Base-by-base conservation (phyloP, 176 grass and related monocot genomes). In the Avena eriantha region DNA sequence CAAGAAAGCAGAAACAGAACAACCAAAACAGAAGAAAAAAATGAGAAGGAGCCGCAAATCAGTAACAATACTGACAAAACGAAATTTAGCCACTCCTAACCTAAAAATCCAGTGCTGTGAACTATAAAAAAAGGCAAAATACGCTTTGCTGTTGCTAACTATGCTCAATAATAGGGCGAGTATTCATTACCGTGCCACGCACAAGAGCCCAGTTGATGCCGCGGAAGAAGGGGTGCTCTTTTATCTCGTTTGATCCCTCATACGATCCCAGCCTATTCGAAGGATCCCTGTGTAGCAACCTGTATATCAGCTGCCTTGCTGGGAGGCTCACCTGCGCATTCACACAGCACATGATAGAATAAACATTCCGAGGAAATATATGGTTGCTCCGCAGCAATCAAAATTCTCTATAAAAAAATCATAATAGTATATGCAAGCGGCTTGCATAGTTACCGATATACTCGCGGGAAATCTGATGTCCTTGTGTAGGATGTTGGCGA, bases 131-230 rank as follows among this genome's bases (percentile, higher is more conserved):
- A 29, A 29, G 29, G 29, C 29, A 29, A 29, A 1, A 2, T 29
- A 29, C 29, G 29, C 29, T 29, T 29, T 29, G 29, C 29, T 29
- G 29, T 29, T 29, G 29, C 29, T 70, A 41, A 41, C 45, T 45
- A 45, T 51, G 23, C 16, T 19, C 11, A 26, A 7, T 53, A 41
- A 41, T 41, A 41, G 16, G 22, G 48, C 4, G 39, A 23, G 24
- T 12, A 19, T 76, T 48, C 26, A n/a, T 68, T 86, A 96, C 94
- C 88, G 22, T 97, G 78, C 82, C 77, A 0, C 92, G 96, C 21
- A 98, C 86, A 63, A 98, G 93, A 86, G 96, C 88, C 96, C 93
- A 98, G 46, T 94, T 98, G 79, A 95, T 90, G 61, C 90, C 96
- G 9, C 45, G 79, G 61, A 98, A 98, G 82, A 98, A 98, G 1